Evolutionary conservation across 257 asterid species (phyloP).

Genomic region (Craterostigma plantagineum): DNA sequence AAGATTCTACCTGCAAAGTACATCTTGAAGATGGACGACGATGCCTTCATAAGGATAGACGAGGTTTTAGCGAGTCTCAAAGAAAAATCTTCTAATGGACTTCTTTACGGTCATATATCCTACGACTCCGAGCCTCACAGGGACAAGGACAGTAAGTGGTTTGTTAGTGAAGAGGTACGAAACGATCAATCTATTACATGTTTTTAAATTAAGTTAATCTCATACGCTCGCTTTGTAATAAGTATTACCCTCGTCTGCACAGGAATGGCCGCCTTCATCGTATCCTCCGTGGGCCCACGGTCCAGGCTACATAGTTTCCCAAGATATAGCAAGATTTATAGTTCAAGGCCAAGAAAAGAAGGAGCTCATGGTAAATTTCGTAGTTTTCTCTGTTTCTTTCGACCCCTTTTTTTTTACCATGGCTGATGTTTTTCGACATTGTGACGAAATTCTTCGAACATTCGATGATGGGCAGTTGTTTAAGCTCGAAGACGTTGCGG

Average conservation of each 20-base stretch:
- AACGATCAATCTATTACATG: not conserved
- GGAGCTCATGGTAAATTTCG: constrained; percentile 53
- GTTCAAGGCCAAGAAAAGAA: constrained; percentile 51
- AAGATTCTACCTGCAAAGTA: constrained; percentile 56
- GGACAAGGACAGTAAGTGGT: constrained; percentile 81
- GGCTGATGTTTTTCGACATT: not conserved
- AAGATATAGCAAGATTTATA: constrained; percentile 69
- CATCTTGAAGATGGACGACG: constrained; percentile 92
- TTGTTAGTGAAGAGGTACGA: constrained; percentile 61
- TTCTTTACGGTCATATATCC: constrained; percentile 60
- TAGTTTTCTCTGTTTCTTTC: not conserved
- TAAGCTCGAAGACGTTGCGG: constrained; percentile 91
- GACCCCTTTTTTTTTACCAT: not conserved
- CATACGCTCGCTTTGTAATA: not conserved
- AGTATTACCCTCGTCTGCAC: constrained; percentile 4
- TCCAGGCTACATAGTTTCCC: constrained; percentile 79
- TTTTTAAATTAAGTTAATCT: not conserved
- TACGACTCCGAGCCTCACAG: constrained; percentile 74
- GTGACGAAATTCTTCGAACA: not conserved
- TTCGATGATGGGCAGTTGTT: constrained; percentile 41
- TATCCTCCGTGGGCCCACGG: constrained; percentile 99
- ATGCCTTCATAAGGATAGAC: constrained; percentile 91
- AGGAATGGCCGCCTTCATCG: constrained; percentile 79
- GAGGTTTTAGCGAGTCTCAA: constrained; percentile 52
- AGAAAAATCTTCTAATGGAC: constrained; percentile 32